Base-by-base conservation (phyloP, 805 yeast genomes). In the Metschnikowia santaceciliae region DNA sequence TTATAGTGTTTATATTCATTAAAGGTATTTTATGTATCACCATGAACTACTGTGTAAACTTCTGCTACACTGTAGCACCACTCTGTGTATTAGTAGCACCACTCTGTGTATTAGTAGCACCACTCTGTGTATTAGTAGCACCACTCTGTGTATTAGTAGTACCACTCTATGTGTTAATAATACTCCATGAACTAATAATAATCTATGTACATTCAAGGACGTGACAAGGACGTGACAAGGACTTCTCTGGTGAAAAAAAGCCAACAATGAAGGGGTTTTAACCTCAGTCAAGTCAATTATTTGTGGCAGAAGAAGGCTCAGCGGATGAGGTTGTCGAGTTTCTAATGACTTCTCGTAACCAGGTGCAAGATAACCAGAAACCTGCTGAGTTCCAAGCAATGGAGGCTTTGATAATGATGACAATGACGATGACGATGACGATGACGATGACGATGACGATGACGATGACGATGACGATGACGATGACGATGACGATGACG, bases 241-340 rank as follows among this genome's bases (percentile, higher is more conserved):
- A 56, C 42, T 52, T 58, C 7, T 48, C 50, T 4, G 26, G 36
- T 17, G 61, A 17, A 17, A 17, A 58, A 32, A 55, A 56, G 56
- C 53, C 46, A 19, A 44, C 46, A 6, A 59, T 58, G 3, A 50
- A 45, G 23, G 61, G 61, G 1, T 56, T 20, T 30, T 59, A 55
- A 35, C 61, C 60, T 1, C 48, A 51, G 32, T 22, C 53, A 3
- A 44, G 53, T 6, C 59, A 46, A 19, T 46, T 58, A 2, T 56
- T 58, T 36, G 60, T 58, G 10, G 37, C 32, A 4, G 60, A 55
- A 6, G 57, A 50, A 10, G 36, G 13, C 14, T 39, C 38, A 1
- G 40, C 33, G 6, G 32, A 17, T 15, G 42, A 48, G 30, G 10
- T 8, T 2, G 26, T 37, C 30, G 42, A 30, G 17, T 36, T 37